phyloP scores from a whole-genome alignment of 352 stramenopile genomes.

The Globisporangium megalacanthum region DNA sequence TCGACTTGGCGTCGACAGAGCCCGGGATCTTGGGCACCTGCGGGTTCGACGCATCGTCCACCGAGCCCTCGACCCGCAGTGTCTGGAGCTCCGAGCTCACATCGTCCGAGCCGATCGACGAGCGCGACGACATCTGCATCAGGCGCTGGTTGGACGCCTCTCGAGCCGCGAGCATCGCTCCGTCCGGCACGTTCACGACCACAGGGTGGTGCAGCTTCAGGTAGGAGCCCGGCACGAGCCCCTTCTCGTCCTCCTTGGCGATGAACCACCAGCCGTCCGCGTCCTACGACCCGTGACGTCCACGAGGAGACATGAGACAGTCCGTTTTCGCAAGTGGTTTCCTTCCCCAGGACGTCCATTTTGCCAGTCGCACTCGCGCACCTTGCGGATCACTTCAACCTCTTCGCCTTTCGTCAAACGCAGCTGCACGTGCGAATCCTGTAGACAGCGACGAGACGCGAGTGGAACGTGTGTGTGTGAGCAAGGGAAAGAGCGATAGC shows the following conservation, averaged over 20 bases:
- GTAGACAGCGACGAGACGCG: not conserved
- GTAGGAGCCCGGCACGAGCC: slow-evolving; percentile 74
- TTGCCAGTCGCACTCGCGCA: not conserved
- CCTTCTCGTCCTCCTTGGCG: slow-evolving; percentile 67
- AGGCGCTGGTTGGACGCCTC: slow-evolving; percentile 77
- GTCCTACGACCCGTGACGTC: slow-evolving; percentile 19
- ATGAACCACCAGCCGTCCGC: slow-evolving; percentile 84
- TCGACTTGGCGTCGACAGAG: slow-evolving; percentile 53
- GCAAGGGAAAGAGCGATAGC: not conserved
- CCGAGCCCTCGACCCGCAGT: slow-evolving; percentile 25
- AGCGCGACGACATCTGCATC: slow-evolving; percentile 38
- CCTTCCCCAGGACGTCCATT: not conserved
- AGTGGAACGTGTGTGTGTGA: not conserved
- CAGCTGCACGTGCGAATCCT: slow-evolving; percentile 67
- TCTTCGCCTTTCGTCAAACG: slow-evolving; percentile 60
- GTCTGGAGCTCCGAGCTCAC: slow-evolving; percentile 32
- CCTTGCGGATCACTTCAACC: slow-evolving; percentile 73
- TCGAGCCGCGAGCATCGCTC: slow-evolving; percentile 56
- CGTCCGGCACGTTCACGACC: slow-evolving; percentile 42
- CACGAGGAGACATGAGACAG: too few relatives aligned
- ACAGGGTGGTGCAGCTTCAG: slow-evolving; percentile 59
- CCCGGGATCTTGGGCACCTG: slow-evolving; percentile 28
- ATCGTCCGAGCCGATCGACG: slow-evolving; percentile 18
- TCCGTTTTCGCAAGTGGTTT: not conserved
- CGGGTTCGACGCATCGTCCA: slow-evolving; percentile 28